Conservation (phyloP, 2,329 filamentous ascomycete species). For the Sporothrix brasiliensis region DNA sequence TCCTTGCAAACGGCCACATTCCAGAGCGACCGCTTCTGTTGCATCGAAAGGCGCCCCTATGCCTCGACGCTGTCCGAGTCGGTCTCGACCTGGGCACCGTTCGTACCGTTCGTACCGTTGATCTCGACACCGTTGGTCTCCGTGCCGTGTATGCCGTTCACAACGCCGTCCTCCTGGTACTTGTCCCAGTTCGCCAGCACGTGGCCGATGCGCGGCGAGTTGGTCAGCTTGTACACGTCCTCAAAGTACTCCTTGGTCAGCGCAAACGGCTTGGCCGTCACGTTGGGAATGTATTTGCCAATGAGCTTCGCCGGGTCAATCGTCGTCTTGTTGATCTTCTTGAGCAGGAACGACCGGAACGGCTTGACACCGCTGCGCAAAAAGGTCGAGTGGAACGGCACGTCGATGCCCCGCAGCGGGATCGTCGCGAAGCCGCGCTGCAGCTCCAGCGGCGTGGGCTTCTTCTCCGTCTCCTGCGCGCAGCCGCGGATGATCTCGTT, state of each 20-base stretch:
- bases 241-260: slow-evolving; percentile 99
- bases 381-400: slow-evolving; percentile 99
- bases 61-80: slow-evolving; percentile 28
- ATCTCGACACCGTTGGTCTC: slow-evolving; percentile 8
- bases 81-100: slow-evolving; percentile 22
- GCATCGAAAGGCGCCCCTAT: slow-evolving; percentile 22
- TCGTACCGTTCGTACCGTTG: not conserved
- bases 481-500: slow-evolving; percentile 89
- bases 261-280: slow-evolving; percentile 93
- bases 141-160: slow-evolving; percentile 36
- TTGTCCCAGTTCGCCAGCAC: slow-evolving; percentile 86
- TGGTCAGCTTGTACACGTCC: slow-evolving; percentile 94
- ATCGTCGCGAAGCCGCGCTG: slow-evolving; percentile 97
- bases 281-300: slow-evolving; percentile 99
- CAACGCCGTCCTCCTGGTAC: slow-evolving; percentile 59
- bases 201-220: slow-evolving; percentile 74
- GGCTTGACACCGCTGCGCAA: slow-evolving; percentile 97
- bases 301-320: slow-evolving; percentile 96
- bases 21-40: slow-evolving; percentile 11
- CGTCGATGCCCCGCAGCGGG: slow-evolving; percentile 93
- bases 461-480: slow-evolving; percentile 82
- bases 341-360: slow-evolving; percentile 95
- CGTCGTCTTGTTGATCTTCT: slow-evolving; percentile 99
- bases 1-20: slow-evolving; percentile 4
- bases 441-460: slow-evolving; percentile 84